Conservation (phyloP, 768 basidiomycete species). For the Suillus alpinus region DNA sequence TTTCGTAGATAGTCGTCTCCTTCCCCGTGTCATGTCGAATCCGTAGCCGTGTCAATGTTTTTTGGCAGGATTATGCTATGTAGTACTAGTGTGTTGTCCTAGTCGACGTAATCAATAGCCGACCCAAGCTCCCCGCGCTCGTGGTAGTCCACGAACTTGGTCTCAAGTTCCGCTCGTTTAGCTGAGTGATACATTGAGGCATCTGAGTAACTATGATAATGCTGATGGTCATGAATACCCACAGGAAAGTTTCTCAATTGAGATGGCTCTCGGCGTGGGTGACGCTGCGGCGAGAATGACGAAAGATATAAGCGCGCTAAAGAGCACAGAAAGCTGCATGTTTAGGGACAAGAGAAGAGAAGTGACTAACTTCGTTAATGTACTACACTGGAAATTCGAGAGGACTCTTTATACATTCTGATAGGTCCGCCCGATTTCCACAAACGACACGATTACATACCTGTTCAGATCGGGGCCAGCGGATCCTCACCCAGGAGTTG, state of each 20-base stretch:
- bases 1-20: not conserved
- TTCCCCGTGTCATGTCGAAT: not conserved
- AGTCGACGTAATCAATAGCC: no score
- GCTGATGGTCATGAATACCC: not conserved
- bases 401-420: not conserved
- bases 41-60: not conserved
- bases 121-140: not conserved
- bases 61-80: not conserved
- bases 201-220: not conserved
- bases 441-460: not conserved
- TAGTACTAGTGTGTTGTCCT: not conserved
- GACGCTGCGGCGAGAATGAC: not conserved
- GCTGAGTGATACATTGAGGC: not conserved
- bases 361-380: not conserved
- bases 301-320: not conserved
- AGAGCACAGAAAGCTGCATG: constrained; percentile 1
- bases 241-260: not conserved
- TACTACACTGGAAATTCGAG: not conserved
- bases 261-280: not conserved
- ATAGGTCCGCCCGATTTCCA: not conserved
- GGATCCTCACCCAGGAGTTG: no score
- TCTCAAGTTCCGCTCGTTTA: not conserved
- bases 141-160: no score
- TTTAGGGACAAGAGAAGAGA: not conserved
- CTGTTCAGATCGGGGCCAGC: not conserved